Evolutionary conservation across 345 rosid genomes (phyloP).

Genomic region (Angophora floribunda): DNA sequence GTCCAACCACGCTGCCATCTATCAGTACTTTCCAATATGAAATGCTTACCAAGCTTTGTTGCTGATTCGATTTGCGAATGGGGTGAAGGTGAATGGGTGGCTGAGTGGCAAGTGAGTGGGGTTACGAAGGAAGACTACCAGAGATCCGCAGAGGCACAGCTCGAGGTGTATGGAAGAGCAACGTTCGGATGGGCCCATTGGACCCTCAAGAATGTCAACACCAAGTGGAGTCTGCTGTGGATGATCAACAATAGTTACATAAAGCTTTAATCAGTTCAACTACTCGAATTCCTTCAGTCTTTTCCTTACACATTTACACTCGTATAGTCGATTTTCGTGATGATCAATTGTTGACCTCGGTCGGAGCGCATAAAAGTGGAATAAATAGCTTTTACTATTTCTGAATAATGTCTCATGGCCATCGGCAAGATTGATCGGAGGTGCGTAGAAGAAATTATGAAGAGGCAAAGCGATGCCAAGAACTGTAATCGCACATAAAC

Average conservation of each 20-base stretch:
- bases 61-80: not conserved
- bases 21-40: not conserved
- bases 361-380: not conserved
- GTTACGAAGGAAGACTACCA: slow-evolving; percentile 36
- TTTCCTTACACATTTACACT: not conserved
- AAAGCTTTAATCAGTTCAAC: slow-evolving; percentile 8
- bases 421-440: not conserved
- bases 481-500: not conserved
- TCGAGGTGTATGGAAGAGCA: slow-evolving; percentile 36
- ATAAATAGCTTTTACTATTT: not conserved
- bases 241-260: slow-evolving; percentile 49
- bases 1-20: not conserved
- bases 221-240: slow-evolving; percentile 47
- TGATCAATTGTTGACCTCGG: not conserved
- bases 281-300: not conserved
- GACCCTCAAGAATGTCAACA: slow-evolving; percentile 32
- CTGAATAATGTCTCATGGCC: not conserved
- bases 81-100: slow-evolving; percentile 55
- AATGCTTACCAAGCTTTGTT: not conserved
- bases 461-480: not conserved
- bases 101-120: slow-evolving; percentile 31
- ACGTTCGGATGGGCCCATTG: slow-evolving; percentile 62
- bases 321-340: not conserved
- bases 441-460: not conserved
- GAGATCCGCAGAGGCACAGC: slow-evolving; percentile 34